A percentile compares a stretch with the other conserved stretches of the same genome.
phyloP scores from a whole-genome alignment of 2,329 filamentous ascomycete species.

The Sclerotinia spermophila region DNA sequence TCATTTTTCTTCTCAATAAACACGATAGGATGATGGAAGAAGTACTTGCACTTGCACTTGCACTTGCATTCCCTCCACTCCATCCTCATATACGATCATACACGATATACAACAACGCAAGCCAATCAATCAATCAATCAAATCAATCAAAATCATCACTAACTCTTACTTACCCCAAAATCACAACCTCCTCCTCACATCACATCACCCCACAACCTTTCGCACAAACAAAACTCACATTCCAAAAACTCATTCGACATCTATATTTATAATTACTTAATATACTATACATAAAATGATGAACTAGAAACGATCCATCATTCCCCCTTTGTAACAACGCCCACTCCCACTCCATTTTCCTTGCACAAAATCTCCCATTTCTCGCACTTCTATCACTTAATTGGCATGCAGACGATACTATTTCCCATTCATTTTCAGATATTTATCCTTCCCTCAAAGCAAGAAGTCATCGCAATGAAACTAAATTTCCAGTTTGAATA shows the following conservation, averaged over 20 bases:
- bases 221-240: neutral
- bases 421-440: neutral
- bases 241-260: neutral
- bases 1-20: too few species aligned
- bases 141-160: too few species aligned
- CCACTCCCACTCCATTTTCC: neutral
- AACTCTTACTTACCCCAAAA: neutral
- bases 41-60: neutral
- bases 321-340: neutral
- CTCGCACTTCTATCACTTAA: neutral
- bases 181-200: neutral
- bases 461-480: neutral
- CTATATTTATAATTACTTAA: conserved; percentile 9
- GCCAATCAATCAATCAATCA: too few species aligned
- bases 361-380: neutral
- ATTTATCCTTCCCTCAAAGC: neutral
- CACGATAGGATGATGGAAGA: neutral
- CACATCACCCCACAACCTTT: neutral
- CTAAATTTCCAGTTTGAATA: neutral
- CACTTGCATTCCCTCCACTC: too few species aligned
- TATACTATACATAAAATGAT: neutral
- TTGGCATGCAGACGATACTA: neutral
- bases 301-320: neutral
- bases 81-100: too few species aligned
- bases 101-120: too few species aligned